Base-by-base conservation (phyloP, 768 basidiomycete genomes). In the Agaricus subrufescens region DNA sequence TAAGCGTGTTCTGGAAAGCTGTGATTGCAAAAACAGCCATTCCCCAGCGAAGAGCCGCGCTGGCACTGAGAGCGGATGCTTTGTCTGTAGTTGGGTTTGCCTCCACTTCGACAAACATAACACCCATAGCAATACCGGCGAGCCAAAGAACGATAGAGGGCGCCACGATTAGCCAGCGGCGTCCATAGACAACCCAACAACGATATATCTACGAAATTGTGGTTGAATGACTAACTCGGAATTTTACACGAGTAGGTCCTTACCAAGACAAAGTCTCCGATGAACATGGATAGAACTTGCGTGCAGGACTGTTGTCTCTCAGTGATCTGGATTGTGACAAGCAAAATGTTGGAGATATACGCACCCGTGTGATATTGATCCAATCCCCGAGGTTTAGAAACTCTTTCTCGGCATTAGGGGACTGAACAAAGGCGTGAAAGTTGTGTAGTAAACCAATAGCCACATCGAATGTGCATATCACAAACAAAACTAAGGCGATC, bases 181-280 rank as follows among this genome's bases (percentile, higher is more conserved):
- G 31, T 25, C 52, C 52, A 27, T 46, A 54, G 23, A 54, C 52
- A 14, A 54, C 30, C 53, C 53, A 54, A 19, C 53, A 54, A 6
- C 53, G 14, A 26, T 54, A 54, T 10, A 54, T 34, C 53, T 54
- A 43, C n/a, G 8, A 19, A 45, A 7, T 11, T 8, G 8, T 27
- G 8, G 5, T 19, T 19, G 8, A 40, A 12, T 12, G 14, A 4
- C n/a, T 12, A 11, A 2, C 19, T 30, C 9, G 29, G 27, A 10
- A 31, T 6, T 9, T 7, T 14, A 14, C 15, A 29, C 1, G 26
- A 3, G n/a, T 10, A 2, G 15, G 25, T 3, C 15, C 53, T 4
- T 42, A 54, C 53, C 38, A 54, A 26, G 38, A 54, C 46, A 31
- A 31, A 31, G 10, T 31, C 31, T 5, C 31, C 31, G 31, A 31